Percentiles rank a stretch among this genome's conserved stretches.
Evolutionary conservation across 2,329 filamentous ascomycete species (phyloP).

Genomic region (Mycosphaerella arachidis): DNA sequence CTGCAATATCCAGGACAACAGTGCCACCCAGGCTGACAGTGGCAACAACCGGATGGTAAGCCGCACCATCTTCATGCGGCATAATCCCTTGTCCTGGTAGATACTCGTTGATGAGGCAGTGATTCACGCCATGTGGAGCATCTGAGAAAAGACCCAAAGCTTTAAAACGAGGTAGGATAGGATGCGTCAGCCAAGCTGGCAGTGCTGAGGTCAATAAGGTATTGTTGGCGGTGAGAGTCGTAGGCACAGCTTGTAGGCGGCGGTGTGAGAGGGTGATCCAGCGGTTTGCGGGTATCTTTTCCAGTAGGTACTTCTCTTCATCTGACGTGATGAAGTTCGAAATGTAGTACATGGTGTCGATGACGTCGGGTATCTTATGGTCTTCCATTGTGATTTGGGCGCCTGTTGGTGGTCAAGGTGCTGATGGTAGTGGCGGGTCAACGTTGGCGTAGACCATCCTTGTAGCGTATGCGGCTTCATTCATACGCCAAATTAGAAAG

Average conservation of each 20-base stretch:
- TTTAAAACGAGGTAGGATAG: constrained; percentile 59
- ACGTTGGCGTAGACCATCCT: neutral
- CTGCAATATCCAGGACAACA: constrained; percentile 71
- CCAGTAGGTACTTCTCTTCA: constrained; percentile 67
- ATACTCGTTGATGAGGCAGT: constrained; percentile 93
- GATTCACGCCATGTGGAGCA: constrained; percentile 81
- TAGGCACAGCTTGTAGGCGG: constrained; percentile 86
- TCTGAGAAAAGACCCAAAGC: constrained; percentile 49
- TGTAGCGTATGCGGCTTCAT: neutral
- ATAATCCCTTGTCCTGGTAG: constrained; percentile 86
- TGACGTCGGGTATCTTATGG: constrained; percentile 16
- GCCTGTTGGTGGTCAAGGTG: neutral
- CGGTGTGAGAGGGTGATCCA: constrained; percentile 89
- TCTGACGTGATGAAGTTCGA: constrained; percentile 73
- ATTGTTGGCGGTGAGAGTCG: constrained; percentile 68
- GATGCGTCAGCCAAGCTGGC: constrained; percentile 68
- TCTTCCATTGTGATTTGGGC: constrained; percentile 8
- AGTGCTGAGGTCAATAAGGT: constrained; percentile 67
- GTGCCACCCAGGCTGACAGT: constrained; percentile 80
- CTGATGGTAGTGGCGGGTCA: neutral
- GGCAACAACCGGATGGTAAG: constrained; percentile 83
- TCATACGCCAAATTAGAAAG: neutral
- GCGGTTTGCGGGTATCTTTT: constrained; percentile 57
- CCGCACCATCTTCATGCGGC: constrained; percentile 87
- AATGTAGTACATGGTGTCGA: constrained; percentile 71